phyloP scores from a whole-genome alignment of 176 grass and related monocot genomes.

The Juncus effusus region DNA sequence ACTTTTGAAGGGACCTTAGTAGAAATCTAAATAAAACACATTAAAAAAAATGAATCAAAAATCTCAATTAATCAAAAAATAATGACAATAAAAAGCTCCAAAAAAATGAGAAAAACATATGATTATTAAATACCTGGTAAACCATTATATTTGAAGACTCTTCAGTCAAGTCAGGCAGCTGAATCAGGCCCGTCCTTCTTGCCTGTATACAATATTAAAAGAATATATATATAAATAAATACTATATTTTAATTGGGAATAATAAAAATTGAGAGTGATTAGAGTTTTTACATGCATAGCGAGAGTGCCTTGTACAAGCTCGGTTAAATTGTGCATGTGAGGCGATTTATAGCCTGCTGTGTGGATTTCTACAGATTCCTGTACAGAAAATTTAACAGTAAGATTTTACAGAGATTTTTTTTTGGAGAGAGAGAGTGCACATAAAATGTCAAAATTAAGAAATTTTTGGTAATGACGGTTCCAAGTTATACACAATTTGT shows the following conservation, averaged over 20 bases:
- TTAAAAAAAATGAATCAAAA: slow-evolving; percentile 27
- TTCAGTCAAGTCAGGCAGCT: slow-evolving; percentile 66
- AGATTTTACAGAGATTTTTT: slow-evolving; percentile 1
- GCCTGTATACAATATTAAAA: slow-evolving; percentile 53
- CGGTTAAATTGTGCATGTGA: slow-evolving; percentile 92
- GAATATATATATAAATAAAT: slow-evolving; percentile 8
- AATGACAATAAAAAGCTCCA: slow-evolving; percentile 7
- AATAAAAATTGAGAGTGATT: slow-evolving; percentile 30
- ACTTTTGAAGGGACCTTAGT: slow-evolving; percentile 53
- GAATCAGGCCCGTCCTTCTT: slow-evolving; percentile 63
- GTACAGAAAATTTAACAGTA: slow-evolving; percentile 16
- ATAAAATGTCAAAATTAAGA: slow-evolving; percentile 20
- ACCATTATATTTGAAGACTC: slow-evolving; percentile 83
- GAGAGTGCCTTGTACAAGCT: slow-evolving; percentile 70
- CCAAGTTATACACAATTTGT: not conserved
- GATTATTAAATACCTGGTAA: slow-evolving; percentile 55
- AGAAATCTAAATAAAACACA: slow-evolving; percentile 51
- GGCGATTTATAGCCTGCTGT: slow-evolving; percentile 75
- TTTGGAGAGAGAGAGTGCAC: not conserved
- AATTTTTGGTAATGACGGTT: not conserved
- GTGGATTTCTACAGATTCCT: slow-evolving; percentile 74
- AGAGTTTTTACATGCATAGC: slow-evolving; percentile 60
- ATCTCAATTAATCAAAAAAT: not conserved
- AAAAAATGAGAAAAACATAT: slow-evolving; percentile 5
- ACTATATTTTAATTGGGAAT: slow-evolving; percentile 26